Evolutionary conservation across 306 rosid species (phyloP).

Genomic region (Hippophae tibetana): DNA sequence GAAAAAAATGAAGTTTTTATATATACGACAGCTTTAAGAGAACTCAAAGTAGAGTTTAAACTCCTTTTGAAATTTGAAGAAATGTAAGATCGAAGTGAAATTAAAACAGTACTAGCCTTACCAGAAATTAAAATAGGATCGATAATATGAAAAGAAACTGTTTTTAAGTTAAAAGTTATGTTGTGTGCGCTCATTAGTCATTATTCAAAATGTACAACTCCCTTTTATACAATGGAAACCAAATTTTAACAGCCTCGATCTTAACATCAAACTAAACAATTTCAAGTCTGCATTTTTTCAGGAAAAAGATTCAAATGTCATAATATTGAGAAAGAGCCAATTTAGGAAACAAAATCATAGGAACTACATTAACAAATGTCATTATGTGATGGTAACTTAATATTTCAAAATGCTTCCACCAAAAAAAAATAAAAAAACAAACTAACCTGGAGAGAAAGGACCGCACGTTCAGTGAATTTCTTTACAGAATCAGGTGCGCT

Average conservation of each 20-base stretch:
- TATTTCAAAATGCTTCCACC: constrained; percentile 8
- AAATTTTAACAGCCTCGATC: too few species aligned
- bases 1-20: too few species aligned
- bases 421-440: neutral
- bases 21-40: too few species aligned
- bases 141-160: too few species aligned
- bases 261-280: too few species aligned
- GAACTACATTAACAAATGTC: constrained; percentile 1
- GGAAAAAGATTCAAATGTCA: neutral
- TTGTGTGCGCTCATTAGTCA: neutral
- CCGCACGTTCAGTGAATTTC: constrained; percentile 63
- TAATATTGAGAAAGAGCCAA: neutral
- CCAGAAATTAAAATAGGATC: too few species aligned
- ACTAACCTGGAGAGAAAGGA: constrained; percentile 83
- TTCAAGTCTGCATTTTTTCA: neutral
- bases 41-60: too few species aligned
- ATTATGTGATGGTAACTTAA: constrained; percentile 8
- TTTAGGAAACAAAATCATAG: constrained; percentile 12
- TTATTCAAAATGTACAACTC: neutral
- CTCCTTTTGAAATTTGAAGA: too few species aligned
- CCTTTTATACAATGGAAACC: neutral
- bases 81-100: too few species aligned
- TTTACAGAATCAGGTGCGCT: constrained; percentile 66
- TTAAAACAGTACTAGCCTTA: too few species aligned
- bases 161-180: too few species aligned